phyloP scores from a whole-genome alignment of 352 stramenopile genomes.

The Proteromonas lacertae region DNA sequence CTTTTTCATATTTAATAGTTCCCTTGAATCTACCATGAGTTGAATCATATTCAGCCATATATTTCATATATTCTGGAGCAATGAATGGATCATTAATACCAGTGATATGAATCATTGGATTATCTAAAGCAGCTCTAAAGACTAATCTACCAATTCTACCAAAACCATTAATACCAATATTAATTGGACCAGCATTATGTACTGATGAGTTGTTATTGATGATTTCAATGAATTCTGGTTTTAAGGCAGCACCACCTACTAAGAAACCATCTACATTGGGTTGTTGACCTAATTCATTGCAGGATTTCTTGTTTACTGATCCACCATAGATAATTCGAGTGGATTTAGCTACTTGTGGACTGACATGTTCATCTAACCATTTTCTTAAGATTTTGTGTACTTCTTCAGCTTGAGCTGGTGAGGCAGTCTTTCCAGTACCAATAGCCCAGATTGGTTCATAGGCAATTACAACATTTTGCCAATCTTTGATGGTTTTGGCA shows the following conservation, averaged over 20 bases:
- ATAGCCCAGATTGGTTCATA: conserved; percentile 75
- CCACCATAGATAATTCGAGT: conserved; percentile 57
- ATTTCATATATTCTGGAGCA: conserved; percentile 72
- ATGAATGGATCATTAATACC: conserved; percentile 66
- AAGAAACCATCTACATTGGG: conserved; percentile 63
- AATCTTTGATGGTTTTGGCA: conserved; percentile 23
- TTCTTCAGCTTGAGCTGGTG: conserved; percentile 32
- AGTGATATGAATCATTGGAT: conserved; percentile 44
- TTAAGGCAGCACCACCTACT: conserved; percentile 58
- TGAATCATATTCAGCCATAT: conserved; percentile 85
- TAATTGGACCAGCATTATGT: too few species aligned
- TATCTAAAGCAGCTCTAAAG: conserved; percentile 46
- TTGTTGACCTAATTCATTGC: conserved; percentile 35
- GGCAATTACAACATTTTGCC: too few species aligned
- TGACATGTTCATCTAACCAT: conserved; percentile 30
- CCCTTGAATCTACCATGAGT: conserved; percentile 56
- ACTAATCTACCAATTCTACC: conserved; percentile 87
- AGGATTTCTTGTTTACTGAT: conserved; percentile 59
- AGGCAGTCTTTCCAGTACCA: conserved; percentile 52
- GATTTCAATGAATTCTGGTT: conserved; percentile 51
- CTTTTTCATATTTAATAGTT: conserved; percentile 37
- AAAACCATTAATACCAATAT: conserved; percentile 94
- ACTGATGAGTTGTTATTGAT: conserved; percentile 14
- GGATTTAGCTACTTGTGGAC: conserved; percentile 19
- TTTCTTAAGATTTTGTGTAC: conserved; percentile 20